These are phyloP conservation scores for Annulohypoxylon moriforme DNA, from an alignment of 495 filamentous ascomycete genomes.

Conservation along the genomic window DNA sequence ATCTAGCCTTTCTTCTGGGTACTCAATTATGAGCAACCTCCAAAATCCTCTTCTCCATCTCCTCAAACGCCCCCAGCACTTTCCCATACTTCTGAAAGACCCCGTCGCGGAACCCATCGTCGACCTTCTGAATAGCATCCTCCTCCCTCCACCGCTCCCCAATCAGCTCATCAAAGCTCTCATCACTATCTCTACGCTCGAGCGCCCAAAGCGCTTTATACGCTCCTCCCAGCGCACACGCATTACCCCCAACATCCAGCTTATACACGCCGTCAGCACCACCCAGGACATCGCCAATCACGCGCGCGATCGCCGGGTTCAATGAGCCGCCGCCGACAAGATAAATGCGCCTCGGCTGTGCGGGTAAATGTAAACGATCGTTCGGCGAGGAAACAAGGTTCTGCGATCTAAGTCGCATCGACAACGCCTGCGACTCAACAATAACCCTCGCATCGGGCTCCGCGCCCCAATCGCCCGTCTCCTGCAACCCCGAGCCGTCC, in stretches of 20 bases:
- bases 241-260: constrained; percentile 95
- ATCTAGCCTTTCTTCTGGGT: background rate
- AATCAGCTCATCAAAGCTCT: constrained; percentile 90
- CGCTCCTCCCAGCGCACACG: constrained; percentile 93
- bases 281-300: constrained; percentile 87
- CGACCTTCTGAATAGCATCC: constrained; percentile 82
- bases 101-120: constrained; percentile 79
- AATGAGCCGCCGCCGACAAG: constrained; percentile 90
- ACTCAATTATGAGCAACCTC: constrained; percentile 61
- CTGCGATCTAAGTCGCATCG: constrained; percentile 83
- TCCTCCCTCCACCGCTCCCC: constrained; percentile 86
- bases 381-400: constrained; percentile 72
- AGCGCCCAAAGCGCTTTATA: constrained; percentile 96
- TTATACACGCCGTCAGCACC: constrained; percentile 89
- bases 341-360: constrained; percentile 90
- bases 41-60: constrained; percentile 79
- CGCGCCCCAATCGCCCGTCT: constrained; percentile 48
- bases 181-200: constrained; percentile 65
- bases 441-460: constrained; percentile 84
- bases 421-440: constrained; percentile 92
- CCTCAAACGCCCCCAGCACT: constrained; percentile 79
- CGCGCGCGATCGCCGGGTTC: constrained; percentile 85
- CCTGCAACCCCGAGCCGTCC: constrained; percentile 62
- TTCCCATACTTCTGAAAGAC: constrained; percentile 80
- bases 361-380: constrained; percentile 65